Evolutionary conservation across 139 green algal species (phyloP).

Genomic region (Dunaliella primolecta): DNA sequence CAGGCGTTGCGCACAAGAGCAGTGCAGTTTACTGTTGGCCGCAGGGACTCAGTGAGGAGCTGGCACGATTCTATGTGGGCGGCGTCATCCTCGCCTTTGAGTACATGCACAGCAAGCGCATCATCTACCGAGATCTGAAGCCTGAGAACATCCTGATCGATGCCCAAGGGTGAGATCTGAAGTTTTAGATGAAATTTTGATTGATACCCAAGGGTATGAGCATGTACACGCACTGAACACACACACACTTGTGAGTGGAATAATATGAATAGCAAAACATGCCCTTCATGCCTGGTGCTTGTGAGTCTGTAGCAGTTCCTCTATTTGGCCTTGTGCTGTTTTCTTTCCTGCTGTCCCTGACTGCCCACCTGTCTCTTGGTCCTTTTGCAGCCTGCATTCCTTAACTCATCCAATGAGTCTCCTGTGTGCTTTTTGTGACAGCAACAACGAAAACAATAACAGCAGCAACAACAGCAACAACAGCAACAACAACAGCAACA

Average conservation of each 20-base stretch:
- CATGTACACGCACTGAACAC: background rate
- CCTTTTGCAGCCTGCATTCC: too few species aligned
- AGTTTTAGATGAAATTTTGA: too few species aligned
- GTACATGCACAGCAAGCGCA: slow-evolving; percentile 52
- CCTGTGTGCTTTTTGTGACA: too few species aligned
- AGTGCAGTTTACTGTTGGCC: too few species aligned
- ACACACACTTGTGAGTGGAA: background rate
- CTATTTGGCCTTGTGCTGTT: too few species aligned
- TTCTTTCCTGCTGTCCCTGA: too few species aligned
- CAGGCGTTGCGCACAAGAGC: too few species aligned
- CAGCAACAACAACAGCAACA: too few species aligned
- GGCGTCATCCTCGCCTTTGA: slow-evolving; percentile 50
- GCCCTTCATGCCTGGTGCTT: background rate
- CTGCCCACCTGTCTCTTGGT: too few species aligned
- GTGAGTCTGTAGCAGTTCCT: background rate
- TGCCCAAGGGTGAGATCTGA: slow-evolving; percentile 23
- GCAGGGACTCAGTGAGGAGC: slow-evolving; percentile 45
- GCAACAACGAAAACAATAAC: too few species aligned
- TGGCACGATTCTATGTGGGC: slow-evolving; percentile 54
- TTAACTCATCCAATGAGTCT: too few species aligned
- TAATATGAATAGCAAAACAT: background rate
- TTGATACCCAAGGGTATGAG: slow-evolving; percentile 19
- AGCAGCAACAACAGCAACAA: too few species aligned
- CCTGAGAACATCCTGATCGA: slow-evolving; percentile 62
- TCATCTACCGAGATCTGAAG: slow-evolving; percentile 56